Base-by-base conservation (phyloP, 495 filamentous ascomycete genomes). In the Barbatosphaeria neglecta region DNA sequence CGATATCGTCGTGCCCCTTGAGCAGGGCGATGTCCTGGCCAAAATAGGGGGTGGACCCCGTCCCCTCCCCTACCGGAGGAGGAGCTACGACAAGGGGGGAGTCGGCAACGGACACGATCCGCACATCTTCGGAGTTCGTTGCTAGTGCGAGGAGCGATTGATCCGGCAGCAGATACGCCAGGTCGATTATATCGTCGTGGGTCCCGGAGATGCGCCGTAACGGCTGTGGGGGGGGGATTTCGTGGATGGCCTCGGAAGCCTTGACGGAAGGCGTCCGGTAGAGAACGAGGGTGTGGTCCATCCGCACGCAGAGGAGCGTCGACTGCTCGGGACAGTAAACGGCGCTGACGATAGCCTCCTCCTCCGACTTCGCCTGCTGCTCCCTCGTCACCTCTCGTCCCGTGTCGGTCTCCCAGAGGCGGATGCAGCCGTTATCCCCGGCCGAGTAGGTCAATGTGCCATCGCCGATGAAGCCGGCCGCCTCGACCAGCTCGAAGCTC, bases 121-220 rank as follows among this genome's bases (percentile, higher is more conserved):
- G 80, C 27, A 99, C 79, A 41, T 89, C 87, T 67, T 97, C 92
- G 1, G 88, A 87, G 65, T 97, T 99, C 15, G 90, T 97, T 8
- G 90, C 89, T 16, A 99, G 69, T 22, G 92, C 92, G 53, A 99
- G 74, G 44, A 88, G 70, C 18, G 84, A 88, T 40, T 78, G 77
- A 46, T 90, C 81, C 10, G 79, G 77, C 1, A 89, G 81, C 46
- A 95, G 74, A 56, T 88, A 95, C 20, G 81, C 83, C 19, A 96
- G 65, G 53, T 97, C 93, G 53, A 97, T 93, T 46, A 97, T 89
- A 59, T 97, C 92, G 58, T 97, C 92, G 61, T 97, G 88, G 27
- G 92, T 95, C 19, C 93, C 93, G 17, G 90, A 95, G 51, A 97
- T 90, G 16, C 86, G 77, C 47, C 84, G 79, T 44, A 83, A 63